phyloP scores from a whole-genome alignment of 2,329 filamentous ascomycete species.

The Lachnellula cervina region DNA sequence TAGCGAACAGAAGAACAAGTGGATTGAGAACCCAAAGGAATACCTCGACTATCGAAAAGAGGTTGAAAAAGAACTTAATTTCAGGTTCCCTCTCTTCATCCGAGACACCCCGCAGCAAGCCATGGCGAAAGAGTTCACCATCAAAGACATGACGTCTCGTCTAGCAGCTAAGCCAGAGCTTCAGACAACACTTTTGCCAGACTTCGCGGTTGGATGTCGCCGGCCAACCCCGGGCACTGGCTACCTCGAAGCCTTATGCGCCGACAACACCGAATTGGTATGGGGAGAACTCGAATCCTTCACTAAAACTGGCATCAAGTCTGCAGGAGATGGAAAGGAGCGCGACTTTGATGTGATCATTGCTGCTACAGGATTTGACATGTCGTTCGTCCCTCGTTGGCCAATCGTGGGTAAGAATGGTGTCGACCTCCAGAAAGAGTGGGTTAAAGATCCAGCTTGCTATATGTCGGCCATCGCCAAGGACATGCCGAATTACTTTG shows the following conservation, averaged over 20 bases:
- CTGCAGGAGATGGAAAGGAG: slow-evolving; percentile 21
- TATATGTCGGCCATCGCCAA: slow-evolving; percentile 13
- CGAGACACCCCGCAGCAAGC: no score
- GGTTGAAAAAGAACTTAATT: no score
- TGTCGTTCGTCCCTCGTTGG: slow-evolving; percentile 17
- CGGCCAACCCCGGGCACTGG: slow-evolving; percentile 43
- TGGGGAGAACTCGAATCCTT: slow-evolving; percentile 32
- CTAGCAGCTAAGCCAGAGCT: slow-evolving; percentile 22
- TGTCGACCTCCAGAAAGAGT: slow-evolving; percentile 6
- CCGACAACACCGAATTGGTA: slow-evolving; percentile 39
- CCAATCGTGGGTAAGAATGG: slow-evolving; percentile 15
- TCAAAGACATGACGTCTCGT: no score
- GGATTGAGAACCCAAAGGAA: no score
- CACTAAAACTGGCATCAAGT: slow-evolving; percentile 31
- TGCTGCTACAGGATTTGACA: slow-evolving; percentile 28
- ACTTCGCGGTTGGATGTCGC: slow-evolving; percentile 34
- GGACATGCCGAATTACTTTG: slow-evolving; percentile 8
- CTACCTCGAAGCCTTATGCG: slow-evolving; percentile 41
- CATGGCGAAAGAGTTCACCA: no score
- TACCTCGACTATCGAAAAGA: no score
- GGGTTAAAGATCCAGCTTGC: slow-evolving; percentile 6
- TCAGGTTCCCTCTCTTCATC: no score
- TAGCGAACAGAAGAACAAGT: no score
- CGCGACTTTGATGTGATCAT: slow-evolving; percentile 25
- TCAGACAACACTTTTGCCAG: slow-evolving; percentile 14